These are phyloP conservation scores for Gastrolobium villosum DNA, from an alignment of 306 rosid genomes.

Conservation along the genomic window DNA sequence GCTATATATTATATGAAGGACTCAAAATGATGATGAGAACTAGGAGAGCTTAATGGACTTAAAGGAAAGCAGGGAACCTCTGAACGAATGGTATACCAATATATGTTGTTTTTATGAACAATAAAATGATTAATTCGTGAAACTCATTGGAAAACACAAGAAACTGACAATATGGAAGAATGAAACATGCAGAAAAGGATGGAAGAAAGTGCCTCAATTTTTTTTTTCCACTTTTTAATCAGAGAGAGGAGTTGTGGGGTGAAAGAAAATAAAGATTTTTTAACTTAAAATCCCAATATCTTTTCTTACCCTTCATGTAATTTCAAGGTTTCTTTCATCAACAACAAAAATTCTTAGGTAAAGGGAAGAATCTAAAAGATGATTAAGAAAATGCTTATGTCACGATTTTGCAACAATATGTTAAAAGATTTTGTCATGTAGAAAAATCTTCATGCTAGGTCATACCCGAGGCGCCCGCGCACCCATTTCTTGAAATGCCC, in stretches of 20 bases:
- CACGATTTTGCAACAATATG: conserved; percentile 34
- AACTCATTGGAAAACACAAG: conserved; percentile 16
- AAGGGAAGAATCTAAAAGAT: conserved; percentile 20
- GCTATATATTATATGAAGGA: no score
- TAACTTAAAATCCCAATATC: conserved; percentile 13
- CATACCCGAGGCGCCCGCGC: conserved; percentile 98
- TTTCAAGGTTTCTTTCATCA: conserved; percentile 34
- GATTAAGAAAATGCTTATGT: conserved; percentile 19
- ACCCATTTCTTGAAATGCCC: conserved; percentile 96
- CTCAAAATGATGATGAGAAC: no score
- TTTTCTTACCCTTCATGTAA: conserved; percentile 35
- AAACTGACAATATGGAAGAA: neutral
- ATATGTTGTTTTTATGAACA: conserved; percentile 6
- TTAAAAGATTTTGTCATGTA: neutral
- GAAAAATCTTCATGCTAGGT: conserved; percentile 37
- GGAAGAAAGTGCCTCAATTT: conserved; percentile 18
- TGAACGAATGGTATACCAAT: conserved; percentile 23
- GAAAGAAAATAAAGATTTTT: conserved; percentile 18
- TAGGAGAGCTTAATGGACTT: conserved; percentile 23
- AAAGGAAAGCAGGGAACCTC: conserved; percentile 30
- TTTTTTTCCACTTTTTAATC: neutral
- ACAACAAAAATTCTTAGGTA: conserved; percentile 13
- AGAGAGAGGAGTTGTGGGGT: neutral
- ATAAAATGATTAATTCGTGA: conserved; percentile 16
- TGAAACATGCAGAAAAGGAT: conserved; percentile 23